These are phyloP conservation scores for Candida golubevii DNA, from an alignment of 805 yeast species.

Conservation along the genomic window DNA sequence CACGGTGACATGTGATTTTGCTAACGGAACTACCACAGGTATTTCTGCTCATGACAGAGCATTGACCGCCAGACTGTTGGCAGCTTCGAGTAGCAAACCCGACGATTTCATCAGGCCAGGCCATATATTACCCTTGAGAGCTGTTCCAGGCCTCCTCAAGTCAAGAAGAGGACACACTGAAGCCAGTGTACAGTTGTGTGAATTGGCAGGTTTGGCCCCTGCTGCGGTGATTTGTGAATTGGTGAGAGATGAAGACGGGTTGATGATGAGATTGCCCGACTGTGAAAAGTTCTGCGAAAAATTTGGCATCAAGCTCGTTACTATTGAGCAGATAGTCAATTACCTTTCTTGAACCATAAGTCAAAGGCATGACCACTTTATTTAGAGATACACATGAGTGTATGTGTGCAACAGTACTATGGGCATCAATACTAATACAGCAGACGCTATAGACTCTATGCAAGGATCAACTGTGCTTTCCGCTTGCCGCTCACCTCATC, in stretches of 20 bases:
- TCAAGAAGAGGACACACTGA: constrained; percentile 94
- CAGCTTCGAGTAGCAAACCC: constrained; percentile 53
- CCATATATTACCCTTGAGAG: constrained; percentile 88
- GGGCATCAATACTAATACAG: no score
- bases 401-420: no score
- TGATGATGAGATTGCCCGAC: constrained; percentile 91
- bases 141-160: constrained; percentile 77
- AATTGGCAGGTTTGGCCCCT: constrained; percentile 70
- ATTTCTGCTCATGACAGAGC: constrained; percentile 94
- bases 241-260: constrained; percentile 88
- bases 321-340: constrained; percentile 69
- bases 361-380: no score
- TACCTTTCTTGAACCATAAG: constrained; percentile 30
- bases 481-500: constrained; percentile 91
- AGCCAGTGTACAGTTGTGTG: constrained; percentile 87
- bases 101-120: constrained; percentile 86
- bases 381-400: no score
- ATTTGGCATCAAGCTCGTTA: constrained; percentile 64
- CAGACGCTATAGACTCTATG: constrained; percentile 21
- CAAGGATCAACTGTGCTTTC: constrained; percentile 71
- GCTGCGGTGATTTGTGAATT: constrained; percentile 93
- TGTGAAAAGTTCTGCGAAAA: constrained; percentile 66
- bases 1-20: constrained; percentile 84
- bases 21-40: constrained; percentile 92
- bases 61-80: constrained; percentile 68